Percentiles rank a stretch among this genome's conserved stretches.
Evolutionary conservation across 352 stramenopile genomes (phyloP).

Genomic region (Phytophthora citricola): DNA sequence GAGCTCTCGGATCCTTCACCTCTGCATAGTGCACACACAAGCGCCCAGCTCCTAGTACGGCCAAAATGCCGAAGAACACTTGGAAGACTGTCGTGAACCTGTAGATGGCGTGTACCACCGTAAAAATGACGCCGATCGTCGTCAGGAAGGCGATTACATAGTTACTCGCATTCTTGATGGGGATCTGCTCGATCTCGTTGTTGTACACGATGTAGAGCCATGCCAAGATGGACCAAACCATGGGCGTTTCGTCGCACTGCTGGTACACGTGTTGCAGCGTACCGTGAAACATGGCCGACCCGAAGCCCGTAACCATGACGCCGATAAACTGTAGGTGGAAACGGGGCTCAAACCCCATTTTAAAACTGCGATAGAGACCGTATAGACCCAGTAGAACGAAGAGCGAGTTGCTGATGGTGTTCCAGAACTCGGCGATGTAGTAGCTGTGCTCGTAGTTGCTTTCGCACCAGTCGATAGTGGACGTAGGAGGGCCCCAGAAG

Average conservation of each 20-base stretch:
- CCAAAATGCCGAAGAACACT: constrained; percentile 73
- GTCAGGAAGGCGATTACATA: constrained; percentile 60
- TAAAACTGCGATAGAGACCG: constrained; percentile 66
- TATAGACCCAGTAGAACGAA: constrained; percentile 83
- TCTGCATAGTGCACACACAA: constrained; percentile 68
- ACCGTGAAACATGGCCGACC: constrained; percentile 87
- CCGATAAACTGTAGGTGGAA: constrained; percentile 81
- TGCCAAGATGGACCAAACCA: constrained; percentile 83
- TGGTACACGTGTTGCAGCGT: constrained; percentile 86
- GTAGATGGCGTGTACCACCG: constrained; percentile 77
- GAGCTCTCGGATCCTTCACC: constrained; percentile 60
- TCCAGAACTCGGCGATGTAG: constrained; percentile 91
- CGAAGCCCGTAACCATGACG: constrained; percentile 83
- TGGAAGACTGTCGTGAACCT: constrained; percentile 83
- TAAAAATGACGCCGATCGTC: constrained; percentile 67
- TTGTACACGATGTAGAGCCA: constrained; percentile 89
- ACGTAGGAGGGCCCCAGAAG: constrained; percentile 77
- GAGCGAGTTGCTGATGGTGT: constrained; percentile 84
- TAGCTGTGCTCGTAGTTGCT: constrained; percentile 80
- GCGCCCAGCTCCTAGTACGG: constrained; percentile 53
- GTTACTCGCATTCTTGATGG: constrained; percentile 44
- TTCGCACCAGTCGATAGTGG: constrained; percentile 91
- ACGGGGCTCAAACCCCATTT: constrained; percentile 74
- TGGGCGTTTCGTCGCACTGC: constrained; percentile 87
- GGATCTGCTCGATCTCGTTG: constrained; percentile 66